A percentile compares a stretch with the other conserved stretches of the same genome.
Evolutionary conservation across 1,284 basidiomycete genomes (phyloP).

Genomic region (Blastosporella zonata): DNA sequence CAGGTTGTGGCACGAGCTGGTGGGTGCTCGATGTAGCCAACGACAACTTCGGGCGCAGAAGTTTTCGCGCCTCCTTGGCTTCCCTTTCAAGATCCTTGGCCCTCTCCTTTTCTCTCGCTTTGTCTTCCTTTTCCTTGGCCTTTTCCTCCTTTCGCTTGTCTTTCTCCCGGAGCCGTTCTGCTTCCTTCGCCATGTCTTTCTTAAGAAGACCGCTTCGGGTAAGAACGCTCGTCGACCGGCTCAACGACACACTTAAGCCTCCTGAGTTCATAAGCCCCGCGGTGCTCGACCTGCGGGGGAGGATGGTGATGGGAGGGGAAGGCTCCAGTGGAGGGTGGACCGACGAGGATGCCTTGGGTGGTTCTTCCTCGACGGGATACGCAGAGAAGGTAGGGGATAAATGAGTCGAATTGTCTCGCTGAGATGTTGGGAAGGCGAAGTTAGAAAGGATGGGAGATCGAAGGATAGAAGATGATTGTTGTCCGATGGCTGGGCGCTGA

Average conservation of each 20-base stretch:
- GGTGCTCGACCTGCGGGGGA: constrained; percentile 19
- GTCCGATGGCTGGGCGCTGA: neutral
- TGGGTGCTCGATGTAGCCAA: constrained; percentile 20
- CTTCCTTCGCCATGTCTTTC: constrained; percentile 15
- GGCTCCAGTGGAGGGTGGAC: neutral
- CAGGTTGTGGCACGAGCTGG: constrained; percentile 10
- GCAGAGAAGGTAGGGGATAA: constrained; percentile 13
- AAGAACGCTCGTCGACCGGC: constrained; percentile 19
- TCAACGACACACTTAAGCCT: constrained; percentile 14
- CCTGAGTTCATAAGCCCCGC: constrained; percentile 15
- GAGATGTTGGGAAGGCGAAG: constrained; percentile 9
- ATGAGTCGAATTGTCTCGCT: constrained; percentile 5
- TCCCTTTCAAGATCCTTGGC: constrained; percentile 14
- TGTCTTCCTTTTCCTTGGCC: constrained; percentile 18
- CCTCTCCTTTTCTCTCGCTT: constrained; percentile 18
- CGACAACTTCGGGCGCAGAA: constrained; percentile 25
- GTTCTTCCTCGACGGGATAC: constrained; percentile 6
- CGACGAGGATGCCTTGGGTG: neutral
- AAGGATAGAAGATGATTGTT: neutral
- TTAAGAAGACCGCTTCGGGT: constrained; percentile 13
- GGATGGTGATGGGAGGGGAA: constrained; percentile 6
- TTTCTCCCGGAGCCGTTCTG: constrained; percentile 19
- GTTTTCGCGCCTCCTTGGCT: constrained; percentile 14
- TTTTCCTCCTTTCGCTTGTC: constrained; percentile 19
- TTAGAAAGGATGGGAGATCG: constrained; percentile 5